Conservation (phyloP, 2,329 filamentous ascomycete species). For the Colletotrichum viniferum region DNA sequence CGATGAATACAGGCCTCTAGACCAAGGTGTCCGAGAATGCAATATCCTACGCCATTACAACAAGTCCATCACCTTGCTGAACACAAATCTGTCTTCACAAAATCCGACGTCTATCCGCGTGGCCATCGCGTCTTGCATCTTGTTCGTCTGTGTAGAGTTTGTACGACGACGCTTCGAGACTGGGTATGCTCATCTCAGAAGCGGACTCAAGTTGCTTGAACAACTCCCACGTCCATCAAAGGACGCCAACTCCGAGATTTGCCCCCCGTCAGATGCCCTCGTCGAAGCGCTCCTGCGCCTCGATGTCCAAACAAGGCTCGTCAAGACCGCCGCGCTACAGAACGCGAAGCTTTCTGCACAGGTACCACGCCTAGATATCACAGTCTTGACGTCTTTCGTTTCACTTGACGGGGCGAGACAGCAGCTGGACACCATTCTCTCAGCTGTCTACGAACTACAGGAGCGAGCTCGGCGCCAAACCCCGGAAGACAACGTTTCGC, state of each 20-base stretch:
- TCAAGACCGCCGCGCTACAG: neutral
- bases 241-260: neutral
- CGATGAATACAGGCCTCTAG: neutral
- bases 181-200: conserved; percentile 45
- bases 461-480: neutral
- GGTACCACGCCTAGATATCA: neutral
- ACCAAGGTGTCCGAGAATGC: conserved; percentile 15
- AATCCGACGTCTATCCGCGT: conserved; percentile 35
- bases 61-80: conserved; percentile 39
- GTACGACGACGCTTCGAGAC: conserved; percentile 39
- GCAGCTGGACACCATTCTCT: neutral
- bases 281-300: conserved; percentile 42
- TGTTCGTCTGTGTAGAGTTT: conserved; percentile 39
- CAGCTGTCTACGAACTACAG: neutral
- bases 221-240: neutral
- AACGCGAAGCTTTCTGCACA: neutral
- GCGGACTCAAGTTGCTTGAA: conserved; percentile 42
- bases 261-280: conserved; percentile 44
- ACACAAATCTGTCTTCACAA: conserved; percentile 32
- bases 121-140: conserved; percentile 40
- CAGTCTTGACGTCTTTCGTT: neutral
- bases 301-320: conserved; percentile 30
- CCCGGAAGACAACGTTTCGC: neutral
- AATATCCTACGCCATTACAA: conserved; percentile 38
- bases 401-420: conserved; percentile 4